Evolutionary conservation across 2,329 filamentous ascomycete genomes (phyloP), one percentile per base, ranked within the genome.

Genomic region (Talaromyces sp.): DNA sequence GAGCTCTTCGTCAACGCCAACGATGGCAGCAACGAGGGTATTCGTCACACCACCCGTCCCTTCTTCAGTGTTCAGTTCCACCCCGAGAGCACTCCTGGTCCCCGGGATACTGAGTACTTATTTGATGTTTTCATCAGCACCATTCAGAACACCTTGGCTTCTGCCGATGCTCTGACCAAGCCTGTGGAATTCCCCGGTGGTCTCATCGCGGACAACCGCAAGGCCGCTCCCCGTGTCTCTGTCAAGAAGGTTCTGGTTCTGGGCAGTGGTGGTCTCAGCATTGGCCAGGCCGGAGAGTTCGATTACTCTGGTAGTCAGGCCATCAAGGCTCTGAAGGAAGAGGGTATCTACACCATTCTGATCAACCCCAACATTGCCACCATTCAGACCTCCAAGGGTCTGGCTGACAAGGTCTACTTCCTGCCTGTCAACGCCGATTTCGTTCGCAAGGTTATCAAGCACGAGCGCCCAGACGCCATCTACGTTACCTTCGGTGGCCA

Each of bases 21-120:
- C 73, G 94, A 99, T 65, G 90, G 90, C 65, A 97, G 90, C 76
- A 99, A 99, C 75, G 94, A 99, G 79, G 94, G 94, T 76, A 97
- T 99, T 69, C 88, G 92, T 75, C 91, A 97, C 73, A 78, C 83
- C 44, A 84, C 80, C 72, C 89, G 87, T 68, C 94, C 94, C 47
- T 95, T 93, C 78, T 99, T 99, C 82, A 97, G 91, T 80, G 94
- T 97, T n/a, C 94, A 99, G 72, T 99, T 99, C 78, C 94, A 99
- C 70, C 94, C 94, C 0, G 94, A 99, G 76, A 96, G 92, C 79
- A 95, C 91, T 1, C 94, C 94, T 2, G 94, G 94, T 52, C 94
- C 94, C 47, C 85, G 91, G 32, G 94, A 99, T 71, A 99, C 94
- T 24, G 94, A 99, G 73, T 97, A 90, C 70, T 82, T 99, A 22